phyloP scores from a whole-genome alignment of 2,329 filamentous ascomycete species.

The Sporothrix schenckii region DNA sequence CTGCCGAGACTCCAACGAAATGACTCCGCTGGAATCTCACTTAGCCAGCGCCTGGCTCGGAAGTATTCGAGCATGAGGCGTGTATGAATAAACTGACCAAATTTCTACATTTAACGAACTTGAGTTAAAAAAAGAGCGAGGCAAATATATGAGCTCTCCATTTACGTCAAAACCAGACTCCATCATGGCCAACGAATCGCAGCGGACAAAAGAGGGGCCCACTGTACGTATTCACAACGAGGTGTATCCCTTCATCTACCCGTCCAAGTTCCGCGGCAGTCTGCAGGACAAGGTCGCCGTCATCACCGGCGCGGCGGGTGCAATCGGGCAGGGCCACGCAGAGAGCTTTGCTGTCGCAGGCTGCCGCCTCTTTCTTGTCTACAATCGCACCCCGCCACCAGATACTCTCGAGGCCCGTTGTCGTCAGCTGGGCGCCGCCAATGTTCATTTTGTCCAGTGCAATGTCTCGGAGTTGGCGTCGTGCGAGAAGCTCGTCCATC shows the following conservation, averaged over 20 bases:
- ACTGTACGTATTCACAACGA: slow-evolving; percentile 8
- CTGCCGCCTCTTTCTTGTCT: slow-evolving; percentile 40
- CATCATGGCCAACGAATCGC: not conserved
- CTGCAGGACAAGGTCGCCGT: not conserved
- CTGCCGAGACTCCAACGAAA: slow-evolving; percentile 10
- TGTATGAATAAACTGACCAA: not conserved
- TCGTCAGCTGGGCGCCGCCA: not conserved
- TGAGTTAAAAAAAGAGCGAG: too few species aligned
- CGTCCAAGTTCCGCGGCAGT: slow-evolving; percentile 4
- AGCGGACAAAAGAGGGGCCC: not conserved
- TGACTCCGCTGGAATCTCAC: not conserved
- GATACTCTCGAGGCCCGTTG: not conserved
- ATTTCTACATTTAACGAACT: not conserved
- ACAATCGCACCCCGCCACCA: slow-evolving; percentile 40
- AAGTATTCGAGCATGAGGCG: not conserved
- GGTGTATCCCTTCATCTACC: slow-evolving; percentile 4
- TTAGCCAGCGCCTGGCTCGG: not conserved
- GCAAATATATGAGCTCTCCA: too few species aligned
- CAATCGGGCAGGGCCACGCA: slow-evolving; percentile 40
- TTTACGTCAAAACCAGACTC: not conserved
- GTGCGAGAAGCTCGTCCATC: not conserved
- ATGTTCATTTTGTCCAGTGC: not conserved
- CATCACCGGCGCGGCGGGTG: slow-evolving; percentile 37
- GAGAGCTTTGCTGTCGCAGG: slow-evolving; percentile 42
- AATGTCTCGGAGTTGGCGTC: slow-evolving; percentile 6